Conservation (phyloP, 2,329 filamentous ascomycete genomes). For the Scedosporium aurantiacum region DNA sequence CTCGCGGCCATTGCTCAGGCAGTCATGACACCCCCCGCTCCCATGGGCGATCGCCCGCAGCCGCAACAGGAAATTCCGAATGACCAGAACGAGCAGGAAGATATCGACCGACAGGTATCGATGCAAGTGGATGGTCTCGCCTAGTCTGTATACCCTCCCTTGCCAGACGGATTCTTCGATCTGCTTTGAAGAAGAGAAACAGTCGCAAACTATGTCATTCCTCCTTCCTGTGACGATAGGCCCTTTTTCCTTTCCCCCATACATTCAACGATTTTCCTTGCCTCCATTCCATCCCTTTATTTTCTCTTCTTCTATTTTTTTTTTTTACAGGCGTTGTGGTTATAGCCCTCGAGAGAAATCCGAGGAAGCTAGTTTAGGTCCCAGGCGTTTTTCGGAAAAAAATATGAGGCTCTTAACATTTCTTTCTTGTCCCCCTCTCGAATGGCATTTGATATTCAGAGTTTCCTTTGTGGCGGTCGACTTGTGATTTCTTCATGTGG, state of each 20-base stretch:
- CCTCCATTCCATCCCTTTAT: background rate
- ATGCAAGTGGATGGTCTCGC: slow-evolving; percentile 5
- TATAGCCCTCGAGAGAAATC: slow-evolving; percentile 3
- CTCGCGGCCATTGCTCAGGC: slow-evolving; percentile 4
- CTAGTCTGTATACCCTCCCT: slow-evolving; percentile 1
- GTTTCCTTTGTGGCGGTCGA: background rate
- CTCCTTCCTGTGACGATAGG: background rate
- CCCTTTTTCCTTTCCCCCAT: background rate
- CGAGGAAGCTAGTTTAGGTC: background rate
- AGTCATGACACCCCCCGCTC: slow-evolving; percentile 5
- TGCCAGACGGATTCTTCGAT: slow-evolving; percentile 7
- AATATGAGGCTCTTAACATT: background rate
- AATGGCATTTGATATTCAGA: slow-evolving; percentile 4
- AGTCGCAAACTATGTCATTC: background rate
- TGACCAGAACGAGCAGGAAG: slow-evolving; percentile 28
- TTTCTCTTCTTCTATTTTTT: slow-evolving; percentile 9
- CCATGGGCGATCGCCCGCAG: slow-evolving; percentile 9
- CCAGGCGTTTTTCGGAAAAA: background rate
- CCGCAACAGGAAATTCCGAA: background rate
- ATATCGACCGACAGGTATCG: slow-evolving; percentile 42
- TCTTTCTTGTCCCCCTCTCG: background rate
- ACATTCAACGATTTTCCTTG: background rate
- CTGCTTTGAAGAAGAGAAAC: background rate
- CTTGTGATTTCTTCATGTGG: background rate
- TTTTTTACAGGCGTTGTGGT: slow-evolving; percentile 14